Base-by-base conservation (phyloP, 192 early-diverging fungal species). In the Coemansia sp. region DNA sequence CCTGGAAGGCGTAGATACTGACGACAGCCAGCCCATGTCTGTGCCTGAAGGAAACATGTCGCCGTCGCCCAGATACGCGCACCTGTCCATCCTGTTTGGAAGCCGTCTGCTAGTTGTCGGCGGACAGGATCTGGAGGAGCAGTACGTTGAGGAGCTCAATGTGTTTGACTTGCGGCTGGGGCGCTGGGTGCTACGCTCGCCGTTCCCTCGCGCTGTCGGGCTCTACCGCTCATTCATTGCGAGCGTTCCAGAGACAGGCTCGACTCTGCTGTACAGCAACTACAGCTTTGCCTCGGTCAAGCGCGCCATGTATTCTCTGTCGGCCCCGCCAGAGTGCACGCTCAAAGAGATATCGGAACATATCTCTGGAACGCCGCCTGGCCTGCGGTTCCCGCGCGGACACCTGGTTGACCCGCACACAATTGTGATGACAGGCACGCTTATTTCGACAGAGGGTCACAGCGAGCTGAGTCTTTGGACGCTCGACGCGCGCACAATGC, bases 221-320 rank as follows among this genome's bases (percentile, higher is more conserved):
- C 88, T 91, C 20, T 94, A 94, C 68, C 90, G 92, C 20, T 92
- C 92, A 15, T 86, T 93, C 28, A 87, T 90, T 12, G 87, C 90
- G 17, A 89, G 76, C 63, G 84, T 86, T 17, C 81, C 81, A 18
- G 73, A 87, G 32, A 75, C 87, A 32, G 86, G 88, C 55, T 87
- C 87, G 8, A 85, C 88, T 9, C 87, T 88, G 56, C 66, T 92
- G 32, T 92, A 92, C 76, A 89, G 87, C 81, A 92, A 92, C 75
- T 88, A 90, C 66, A 92, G 90, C 76, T 92, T 92, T 67, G 81
- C 87, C 0, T 79, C 90, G 12, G 90, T 92, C 51, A 87, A 87
- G 66, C 88, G 92, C 22, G 89, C 91, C 55, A 81, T 94, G 17
- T 91, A 94, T 78, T 69, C 89, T 20, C 77, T 94, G 20, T 84